phyloP scores from a whole-genome alignment of 2,329 filamentous ascomycete genomes.

The Pyricularia pennisetigena region DNA sequence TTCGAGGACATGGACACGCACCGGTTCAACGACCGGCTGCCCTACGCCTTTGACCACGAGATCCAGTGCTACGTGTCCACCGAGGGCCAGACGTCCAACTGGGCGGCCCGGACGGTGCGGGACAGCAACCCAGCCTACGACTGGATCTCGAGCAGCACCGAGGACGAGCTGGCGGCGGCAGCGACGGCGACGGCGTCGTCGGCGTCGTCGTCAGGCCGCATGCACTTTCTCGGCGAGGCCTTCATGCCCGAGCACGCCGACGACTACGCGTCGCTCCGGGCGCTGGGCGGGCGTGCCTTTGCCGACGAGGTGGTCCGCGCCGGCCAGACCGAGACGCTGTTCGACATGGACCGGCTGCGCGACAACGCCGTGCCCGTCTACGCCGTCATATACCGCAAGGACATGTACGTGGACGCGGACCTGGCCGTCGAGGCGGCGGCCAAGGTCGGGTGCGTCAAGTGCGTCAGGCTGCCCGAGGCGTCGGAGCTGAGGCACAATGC shows the following conservation, averaged over 20 bases:
- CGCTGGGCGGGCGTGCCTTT: slow-evolving; percentile 1
- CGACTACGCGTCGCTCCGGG: slow-evolving; percentile 8
- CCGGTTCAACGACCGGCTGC: slow-evolving; percentile 12
- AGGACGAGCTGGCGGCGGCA: neutral
- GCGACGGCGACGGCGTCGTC: too few species aligned
- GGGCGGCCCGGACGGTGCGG: slow-evolving; percentile 9
- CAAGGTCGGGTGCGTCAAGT: neutral
- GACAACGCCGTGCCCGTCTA: slow-evolving; percentile 9
- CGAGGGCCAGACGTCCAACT: slow-evolving; percentile 3
- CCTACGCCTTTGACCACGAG: slow-evolving; percentile 15
- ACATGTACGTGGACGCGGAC: slow-evolving; percentile 9
- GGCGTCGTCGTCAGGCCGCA: neutral
- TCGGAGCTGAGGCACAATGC: slow-evolving; percentile 3
- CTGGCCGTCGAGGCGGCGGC: slow-evolving; percentile 3
- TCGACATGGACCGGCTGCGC: slow-evolving; percentile 6
- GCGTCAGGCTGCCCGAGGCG: neutral
- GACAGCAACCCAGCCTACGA: neutral
- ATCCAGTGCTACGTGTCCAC: slow-evolving; percentile 9
- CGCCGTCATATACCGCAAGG: slow-evolving; percentile 8
- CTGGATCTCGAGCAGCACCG: neutral
- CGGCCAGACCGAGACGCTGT: slow-evolving; percentile 8
- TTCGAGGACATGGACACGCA: slow-evolving; percentile 9
- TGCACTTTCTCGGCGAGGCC: slow-evolving; percentile 16
- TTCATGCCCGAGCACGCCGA: slow-evolving; percentile 14
- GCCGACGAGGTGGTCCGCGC: slow-evolving; percentile 8